phyloP scores from a whole-genome alignment of 805 yeast genomes.

The Wickerhamiella parazyma region DNA sequence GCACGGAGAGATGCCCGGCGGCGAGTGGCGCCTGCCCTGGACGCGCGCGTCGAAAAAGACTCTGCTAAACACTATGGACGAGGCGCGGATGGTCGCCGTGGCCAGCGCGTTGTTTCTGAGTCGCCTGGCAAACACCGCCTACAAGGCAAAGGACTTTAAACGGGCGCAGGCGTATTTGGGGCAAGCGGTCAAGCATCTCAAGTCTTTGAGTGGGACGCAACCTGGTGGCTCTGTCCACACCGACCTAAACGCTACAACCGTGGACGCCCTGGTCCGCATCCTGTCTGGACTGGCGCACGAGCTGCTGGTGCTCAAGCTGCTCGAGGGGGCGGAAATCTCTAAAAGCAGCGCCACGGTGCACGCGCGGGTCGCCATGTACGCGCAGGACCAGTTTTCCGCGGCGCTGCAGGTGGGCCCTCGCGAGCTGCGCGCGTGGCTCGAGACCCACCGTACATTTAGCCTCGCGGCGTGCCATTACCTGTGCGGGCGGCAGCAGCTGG shows the following conservation, averaged over 20 bases:
- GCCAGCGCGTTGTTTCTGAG: constrained; percentile 17
- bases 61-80: constrained; percentile 15
- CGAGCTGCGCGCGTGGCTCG: constrained; percentile 20
- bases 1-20: background rate
- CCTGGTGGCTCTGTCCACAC: constrained; percentile 12
- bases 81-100: constrained; percentile 17
- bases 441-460: constrained; percentile 18
- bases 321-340: constrained; percentile 14
- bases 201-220: constrained; percentile 11
- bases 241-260: constrained; percentile 19
- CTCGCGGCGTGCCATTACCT: constrained; percentile 20
- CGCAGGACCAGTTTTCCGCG: constrained; percentile 22
- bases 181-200: constrained; percentile 17
- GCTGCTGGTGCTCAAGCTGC: constrained; percentile 20
- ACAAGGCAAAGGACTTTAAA: constrained; percentile 12
- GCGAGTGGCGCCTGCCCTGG: constrained; percentile 14
- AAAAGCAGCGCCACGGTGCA: constrained; percentile 20
- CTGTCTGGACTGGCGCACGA: constrained; percentile 23
- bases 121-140: constrained; percentile 12
- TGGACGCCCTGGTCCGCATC: constrained; percentile 16
- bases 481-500: constrained; percentile 21
- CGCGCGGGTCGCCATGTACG: constrained; percentile 23
- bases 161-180: constrained; percentile 21
- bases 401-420: constrained; percentile 19
- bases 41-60: constrained; percentile 11